A percentile compares a stretch with the other conserved stretches of the same genome.
phyloP scores from a whole-genome alignment of 148 eudicot genomes.

The Linanthus parryae region DNA sequence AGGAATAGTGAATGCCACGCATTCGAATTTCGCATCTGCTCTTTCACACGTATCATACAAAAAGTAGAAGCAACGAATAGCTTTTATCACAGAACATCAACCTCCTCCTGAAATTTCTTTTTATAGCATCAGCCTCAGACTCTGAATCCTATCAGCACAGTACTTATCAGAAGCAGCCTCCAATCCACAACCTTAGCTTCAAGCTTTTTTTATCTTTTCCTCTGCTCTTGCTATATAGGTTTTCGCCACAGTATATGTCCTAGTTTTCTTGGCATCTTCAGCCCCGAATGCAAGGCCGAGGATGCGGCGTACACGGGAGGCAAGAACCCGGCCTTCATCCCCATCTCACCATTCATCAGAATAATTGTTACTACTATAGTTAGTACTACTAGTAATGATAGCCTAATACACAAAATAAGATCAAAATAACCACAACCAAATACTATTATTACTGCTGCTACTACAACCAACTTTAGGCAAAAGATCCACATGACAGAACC shows the following conservation, averaged over 20 bases:
- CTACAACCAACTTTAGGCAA: no score
- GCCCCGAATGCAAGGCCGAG: slow-evolving; percentile 12
- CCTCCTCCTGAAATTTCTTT: slow-evolving; percentile 2
- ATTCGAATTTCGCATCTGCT: no score
- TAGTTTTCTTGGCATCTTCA: slow-evolving; percentile 1
- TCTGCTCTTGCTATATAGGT: slow-evolving; percentile 9
- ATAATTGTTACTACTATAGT: no score
- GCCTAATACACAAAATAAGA: no score
- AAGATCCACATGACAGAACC: no score
- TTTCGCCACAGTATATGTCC: slow-evolving; percentile 12
- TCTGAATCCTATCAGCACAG: slow-evolving; percentile 12
- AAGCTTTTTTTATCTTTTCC: slow-evolving; percentile 14
- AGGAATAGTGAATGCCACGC: no score
- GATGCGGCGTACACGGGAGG: slow-evolving; percentile 19
- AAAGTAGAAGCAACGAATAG: no score
- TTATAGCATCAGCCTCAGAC: slow-evolving; percentile 1
- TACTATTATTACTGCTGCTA: no score
- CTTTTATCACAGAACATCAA: slow-evolving; percentile 11
- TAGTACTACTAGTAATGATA: no score
- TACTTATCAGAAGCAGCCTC: slow-evolving; percentile 12
- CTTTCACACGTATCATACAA: no score
- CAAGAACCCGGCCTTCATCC: slow-evolving; percentile 45
- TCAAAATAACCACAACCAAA: no score
- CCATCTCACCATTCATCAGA: no score
- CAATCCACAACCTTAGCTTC: slow-evolving; percentile 17